Evolutionary conservation across 2,329 filamentous ascomycete genomes (phyloP), one percentile per base, ranked within the genome.

Genomic region (Penicillium sp.): DNA sequence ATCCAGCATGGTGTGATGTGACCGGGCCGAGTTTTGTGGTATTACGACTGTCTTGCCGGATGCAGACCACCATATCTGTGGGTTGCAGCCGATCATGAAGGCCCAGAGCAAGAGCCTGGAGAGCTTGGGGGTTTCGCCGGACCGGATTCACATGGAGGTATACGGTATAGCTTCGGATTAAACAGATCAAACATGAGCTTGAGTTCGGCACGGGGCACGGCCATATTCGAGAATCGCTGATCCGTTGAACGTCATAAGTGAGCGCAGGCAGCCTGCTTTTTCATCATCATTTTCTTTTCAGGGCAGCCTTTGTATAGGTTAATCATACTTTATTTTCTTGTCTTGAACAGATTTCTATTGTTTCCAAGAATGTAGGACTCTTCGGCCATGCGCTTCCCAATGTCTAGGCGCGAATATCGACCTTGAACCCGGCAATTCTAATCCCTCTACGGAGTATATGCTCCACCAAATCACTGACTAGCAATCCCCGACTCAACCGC

Each of bases 111-210:
- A 66, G 43, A 53, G 31, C 22, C 58, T 72, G 24, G 56, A 69
- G 51, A 44, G 36, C 7, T 27, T 69, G 50, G 69, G 69, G 11
- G 69, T 72, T 14, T 37, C 46, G 16, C 31, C 52, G 3, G 62
- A 64, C 16, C 59, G 61, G 22, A 69, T 71, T 22, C 62, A 71
- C 58, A 67, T 68, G 54, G 69, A 71, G 50, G 66, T 72, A 3
- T 72, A 70, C 59, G 68, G 68, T 3, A 62, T 61, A 19, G 61
- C 63, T 1, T 51, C 44, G 9, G 54, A 51, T 31, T 56, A 44
- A 47, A 3, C 40, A 24, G 54, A 51, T 31, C 44, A 44, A 47
- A 3, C 40, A 43, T 16, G 19, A 11, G 5, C 6, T 6, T 22
- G 31, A 22, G 4, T 43, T 24, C 13, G 9, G 19, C 14, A 0